Base-by-base conservation (phyloP, 2,329 filamentous ascomycete species). In the Botryotinia narcissicola region DNA sequence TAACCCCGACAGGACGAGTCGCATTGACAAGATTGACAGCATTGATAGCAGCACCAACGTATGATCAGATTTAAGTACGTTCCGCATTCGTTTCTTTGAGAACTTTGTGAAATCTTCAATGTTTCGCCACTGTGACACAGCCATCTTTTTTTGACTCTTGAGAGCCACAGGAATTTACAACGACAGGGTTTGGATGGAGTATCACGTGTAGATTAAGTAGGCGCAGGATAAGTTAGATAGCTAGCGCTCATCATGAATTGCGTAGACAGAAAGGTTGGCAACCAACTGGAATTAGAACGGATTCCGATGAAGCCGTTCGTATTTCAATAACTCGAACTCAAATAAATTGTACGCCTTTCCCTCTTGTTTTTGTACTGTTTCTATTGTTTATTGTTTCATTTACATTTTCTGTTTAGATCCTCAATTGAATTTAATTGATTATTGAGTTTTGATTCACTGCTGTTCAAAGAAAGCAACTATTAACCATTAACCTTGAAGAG, bases 221-320 rank as follows among this genome's bases (percentile, higher is more conserved):
- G 48, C 64, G 46, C 64, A 67, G 46, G 46, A 37, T 37, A 32
- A 8, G 2, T 51, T 37, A 22, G 44, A 37, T 51, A 32, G 62
- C 10, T 25, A 32, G 44, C 54, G n/a, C 20, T 37, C 22, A 70
- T 60, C 22, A 37, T 70, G 46, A 51, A 64, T 71, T 71, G 69
- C 69, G 70, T 71, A 64, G 57, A 35, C 32, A 66, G 51, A 29
- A 9, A 14, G n/a, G 44, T 35, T 42, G 67, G 54, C 51, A 44
- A 40, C 29, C 20, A 54, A 64, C 60, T 71, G 42, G 57, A 71
- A 64, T 71, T 71, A 44, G 44, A 40, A 72, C 37, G 46, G 61
- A 67, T 66, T 66, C 70, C 70, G 70, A 72, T 54, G 61, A 67
- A 67, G 70, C 70, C 70, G 70, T 62, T 72, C 70, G 46, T 72